A percentile compares a stretch with the other conserved stretches of the same genome.
These are phyloP conservation scores for Pseudovirgaria hyperparasitica DNA, from an alignment of 2,329 filamentous ascomycete genomes.

Conservation along the genomic window DNA sequence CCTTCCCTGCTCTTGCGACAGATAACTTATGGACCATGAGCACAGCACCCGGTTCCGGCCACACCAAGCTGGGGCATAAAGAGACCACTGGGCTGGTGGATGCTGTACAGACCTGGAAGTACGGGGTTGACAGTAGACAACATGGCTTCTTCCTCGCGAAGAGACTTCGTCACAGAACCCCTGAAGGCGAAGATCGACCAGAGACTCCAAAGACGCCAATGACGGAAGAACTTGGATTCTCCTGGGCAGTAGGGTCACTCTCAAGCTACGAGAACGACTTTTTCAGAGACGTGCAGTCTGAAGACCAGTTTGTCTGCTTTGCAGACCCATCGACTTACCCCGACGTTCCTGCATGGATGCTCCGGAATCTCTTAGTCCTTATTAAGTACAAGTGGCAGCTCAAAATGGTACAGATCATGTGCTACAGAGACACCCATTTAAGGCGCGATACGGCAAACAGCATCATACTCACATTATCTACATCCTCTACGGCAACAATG, in stretches of 20 bases:
- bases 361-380: conserved; percentile 78
- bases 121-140: conserved; percentile 67
- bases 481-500: conserved; percentile 18
- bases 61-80: conserved; percentile 41
- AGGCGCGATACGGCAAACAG: conserved; percentile 71
- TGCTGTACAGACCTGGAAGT: conserved; percentile 75
- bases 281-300: conserved; percentile 57
- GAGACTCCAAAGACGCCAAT: conserved; percentile 35
- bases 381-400: conserved; percentile 72
- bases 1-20: conserved; percentile 85
- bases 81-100: conserved; percentile 76
- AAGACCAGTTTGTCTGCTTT: conserved; percentile 75
- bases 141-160: conserved; percentile 96
- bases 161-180: conserved; percentile 37
- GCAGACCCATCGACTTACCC: conserved; percentile 86
- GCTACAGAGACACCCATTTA: conserved; percentile 74
- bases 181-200: conserved; percentile 15
- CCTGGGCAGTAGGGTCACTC: conserved; percentile 67
- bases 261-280: conserved; percentile 76
- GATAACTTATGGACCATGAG: conserved; percentile 65
- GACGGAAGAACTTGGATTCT: conserved; percentile 49
- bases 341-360: conserved; percentile 79
- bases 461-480: conserved; percentile 57
- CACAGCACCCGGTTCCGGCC: conserved; percentile 17
- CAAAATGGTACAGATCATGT: conserved; percentile 67